Evolutionary conservation across 192 early-diverging fungal species (phyloP), one percentile per base, ranked within the genome.

Genomic region (Coemansia sp.): DNA sequence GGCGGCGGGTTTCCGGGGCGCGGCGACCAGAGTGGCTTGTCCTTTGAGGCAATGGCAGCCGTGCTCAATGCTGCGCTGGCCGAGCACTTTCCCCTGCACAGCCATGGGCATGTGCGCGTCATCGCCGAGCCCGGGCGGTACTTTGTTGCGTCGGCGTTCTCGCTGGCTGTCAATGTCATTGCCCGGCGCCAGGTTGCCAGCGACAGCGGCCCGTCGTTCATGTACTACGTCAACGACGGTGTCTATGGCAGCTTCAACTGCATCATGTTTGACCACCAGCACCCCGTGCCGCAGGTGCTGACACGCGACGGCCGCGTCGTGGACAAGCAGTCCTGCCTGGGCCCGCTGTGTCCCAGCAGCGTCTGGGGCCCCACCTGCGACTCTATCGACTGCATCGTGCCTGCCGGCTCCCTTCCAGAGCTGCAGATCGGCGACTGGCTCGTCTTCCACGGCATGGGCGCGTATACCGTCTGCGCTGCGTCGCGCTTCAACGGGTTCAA

Each of bases 331-430:
- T 30, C 23, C 43, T 30, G 18, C 20, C 38, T 20, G 18, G 49
- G 41, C 10, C 10, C 59, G 5, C 32, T 69, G 14, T 62, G 53
- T 61, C 56, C 65, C 1, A 88, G 89, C 80, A 87, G 84, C 51
- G 80, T 96, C 40, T 98, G 94, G 94, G 96, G 96, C 14, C 96
- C 93, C 16, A 99, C 97, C 28, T 99, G 97, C 74, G 97, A 99
- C 80, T 96, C 93, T 16, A 94, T 97, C 56, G 96, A 99, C 81
- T 93, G 90, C 69, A 87, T 99, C 53, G 80, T 80, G 53, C 66
- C 84, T 20, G 71, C 83, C 32, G 64, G 78, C 5, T 45, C 42
- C 40, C 80, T 99, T 55, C 93, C 93, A 7, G 83, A 89, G 67
- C 76, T 99, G 68, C 81, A 90, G 41, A 81, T 93, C 42, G 97